Evolutionary conservation across 805 yeast species (phyloP).

Genomic region (Saturnispora diversa): DNA sequence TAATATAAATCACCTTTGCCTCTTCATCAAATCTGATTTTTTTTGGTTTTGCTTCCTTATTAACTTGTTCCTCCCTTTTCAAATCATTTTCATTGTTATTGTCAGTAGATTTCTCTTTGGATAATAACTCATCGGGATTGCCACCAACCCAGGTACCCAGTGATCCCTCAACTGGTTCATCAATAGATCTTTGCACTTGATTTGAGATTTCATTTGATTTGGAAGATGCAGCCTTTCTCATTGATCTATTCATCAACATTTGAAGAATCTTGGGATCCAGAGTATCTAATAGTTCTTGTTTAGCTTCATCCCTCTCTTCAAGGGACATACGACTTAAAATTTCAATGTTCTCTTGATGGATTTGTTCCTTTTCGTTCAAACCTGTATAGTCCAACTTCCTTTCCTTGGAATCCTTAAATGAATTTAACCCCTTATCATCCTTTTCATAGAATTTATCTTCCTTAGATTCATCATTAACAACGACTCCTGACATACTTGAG

Average conservation of each 20-base stretch:
- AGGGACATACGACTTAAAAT: constrained; percentile 52
- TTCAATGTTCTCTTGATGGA: constrained; percentile 68
- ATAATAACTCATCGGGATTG: constrained; percentile 25
- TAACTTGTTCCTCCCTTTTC: neutral
- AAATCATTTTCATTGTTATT: constrained; percentile 4
- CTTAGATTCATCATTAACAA: constrained; percentile 2
- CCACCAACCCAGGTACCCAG: constrained; percentile 32
- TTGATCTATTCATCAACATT: constrained; percentile 48
- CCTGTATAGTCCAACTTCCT: constrained; percentile 19
- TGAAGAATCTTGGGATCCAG: constrained; percentile 64
- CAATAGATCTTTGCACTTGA: constrained; percentile 9
- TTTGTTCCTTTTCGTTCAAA: constrained; percentile 59
- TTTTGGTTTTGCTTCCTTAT: constrained; percentile 16
- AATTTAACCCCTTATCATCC: constrained; percentile 12
- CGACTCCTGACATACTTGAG: constrained; percentile 22
- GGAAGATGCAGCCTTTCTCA: constrained; percentile 40
- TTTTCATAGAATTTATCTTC: constrained; percentile 8
- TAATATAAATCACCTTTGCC: constrained; percentile 27
- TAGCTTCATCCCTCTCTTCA: constrained; percentile 56
- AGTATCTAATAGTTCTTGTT: constrained; percentile 55
- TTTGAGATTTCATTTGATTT: constrained; percentile 22
- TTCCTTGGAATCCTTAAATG: constrained; percentile 14
- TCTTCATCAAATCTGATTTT: constrained; percentile 28
- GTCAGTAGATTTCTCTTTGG: constrained; percentile 17
- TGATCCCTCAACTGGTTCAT: constrained; percentile 24